A percentile compares a stretch with the other conserved stretches of the same genome.
These are phyloP conservation scores for Brasenia schreberi DNA, from an alignment of 164 flowering plant genomes.

Conservation along the genomic window DNA sequence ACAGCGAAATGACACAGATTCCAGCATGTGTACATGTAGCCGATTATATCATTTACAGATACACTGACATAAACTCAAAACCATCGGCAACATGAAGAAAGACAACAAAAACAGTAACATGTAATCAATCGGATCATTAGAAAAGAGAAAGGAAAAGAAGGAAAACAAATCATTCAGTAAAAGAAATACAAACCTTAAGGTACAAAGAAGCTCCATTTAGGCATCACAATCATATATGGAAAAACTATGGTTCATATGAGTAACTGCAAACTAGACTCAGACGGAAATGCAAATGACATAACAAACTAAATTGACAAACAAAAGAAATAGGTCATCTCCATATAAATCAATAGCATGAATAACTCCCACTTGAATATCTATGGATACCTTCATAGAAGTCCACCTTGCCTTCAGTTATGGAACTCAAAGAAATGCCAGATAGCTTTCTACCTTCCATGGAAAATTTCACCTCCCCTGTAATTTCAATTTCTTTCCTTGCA, in stretches of 20 bases:
- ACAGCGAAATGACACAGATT: too few relatives aligned
- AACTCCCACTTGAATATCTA: slow-evolving; percentile 61
- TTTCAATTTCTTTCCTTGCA: slow-evolving; percentile 49
- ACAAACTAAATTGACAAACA: not conserved
- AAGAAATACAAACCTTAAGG: not conserved
- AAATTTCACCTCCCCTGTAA: slow-evolving; percentile 59
- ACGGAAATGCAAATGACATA: not conserved
- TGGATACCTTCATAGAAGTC: slow-evolving; percentile 76
- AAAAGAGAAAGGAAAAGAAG: slow-evolving; percentile 1
- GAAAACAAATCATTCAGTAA: not conserved
- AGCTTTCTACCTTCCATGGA: slow-evolving; percentile 57
- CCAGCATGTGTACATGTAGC: too few relatives aligned
- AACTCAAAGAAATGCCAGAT: slow-evolving; percentile 65
- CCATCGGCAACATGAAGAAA: too few relatives aligned
- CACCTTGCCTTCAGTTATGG: slow-evolving; percentile 67
- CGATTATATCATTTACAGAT: too few relatives aligned
- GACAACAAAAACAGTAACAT: not conserved
- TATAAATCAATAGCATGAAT: slow-evolving; percentile 47
- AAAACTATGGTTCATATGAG: not conserved
- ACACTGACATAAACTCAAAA: too few relatives aligned
- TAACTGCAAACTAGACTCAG: not conserved
- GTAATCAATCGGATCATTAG: not conserved
- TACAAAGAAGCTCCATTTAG: not conserved
- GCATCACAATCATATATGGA: not conserved
- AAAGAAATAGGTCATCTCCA: not conserved